Conservation (phyloP, 176 grass and related monocot species). For the Alopecurus myosuroides region DNA sequence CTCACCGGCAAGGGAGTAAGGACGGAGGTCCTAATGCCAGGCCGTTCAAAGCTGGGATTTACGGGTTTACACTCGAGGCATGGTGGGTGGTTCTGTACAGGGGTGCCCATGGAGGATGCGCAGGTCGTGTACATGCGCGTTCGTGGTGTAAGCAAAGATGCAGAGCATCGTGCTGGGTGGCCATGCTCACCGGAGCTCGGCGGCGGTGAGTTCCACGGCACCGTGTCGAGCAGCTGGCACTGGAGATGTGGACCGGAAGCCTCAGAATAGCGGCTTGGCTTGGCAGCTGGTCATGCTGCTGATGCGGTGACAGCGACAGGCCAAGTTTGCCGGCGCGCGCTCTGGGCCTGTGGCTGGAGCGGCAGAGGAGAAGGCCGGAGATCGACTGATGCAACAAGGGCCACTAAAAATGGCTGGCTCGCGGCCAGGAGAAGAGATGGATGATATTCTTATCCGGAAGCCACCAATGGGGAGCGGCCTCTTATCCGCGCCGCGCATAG, state of each 20-base stretch:
- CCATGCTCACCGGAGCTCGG: not conserved
- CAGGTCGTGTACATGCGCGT: not conserved
- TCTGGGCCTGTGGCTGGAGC: not conserved
- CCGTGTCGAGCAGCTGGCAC: not conserved
- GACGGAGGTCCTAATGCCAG: not conserved
- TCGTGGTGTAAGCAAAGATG: not conserved
- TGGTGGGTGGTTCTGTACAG: not conserved
- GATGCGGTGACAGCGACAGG: not conserved
- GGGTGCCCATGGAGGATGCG: not conserved
- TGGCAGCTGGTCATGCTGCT: not conserved
- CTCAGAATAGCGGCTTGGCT: not conserved
- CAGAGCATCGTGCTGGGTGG: not conserved
- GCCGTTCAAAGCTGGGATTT: not conserved
- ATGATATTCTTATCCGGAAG: constrained; percentile 38
- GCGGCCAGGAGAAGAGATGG: not conserved
- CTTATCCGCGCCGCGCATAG: constrained; percentile 53
- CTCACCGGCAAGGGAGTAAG: not conserved
- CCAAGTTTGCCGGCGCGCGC: not conserved
- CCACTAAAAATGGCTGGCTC: constrained; percentile 10
- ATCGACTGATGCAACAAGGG: not conserved
- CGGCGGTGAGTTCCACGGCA: not conserved
- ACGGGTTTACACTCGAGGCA: not conserved
- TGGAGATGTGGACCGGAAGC: not conserved
- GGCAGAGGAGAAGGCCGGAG: not conserved
- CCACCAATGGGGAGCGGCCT: constrained; percentile 47